A percentile compares a stretch with the other conserved stretches of the same genome.
Conservation (phyloP, 2,329 filamentous ascomycete species). For the Sarocladium oryzae region DNA sequence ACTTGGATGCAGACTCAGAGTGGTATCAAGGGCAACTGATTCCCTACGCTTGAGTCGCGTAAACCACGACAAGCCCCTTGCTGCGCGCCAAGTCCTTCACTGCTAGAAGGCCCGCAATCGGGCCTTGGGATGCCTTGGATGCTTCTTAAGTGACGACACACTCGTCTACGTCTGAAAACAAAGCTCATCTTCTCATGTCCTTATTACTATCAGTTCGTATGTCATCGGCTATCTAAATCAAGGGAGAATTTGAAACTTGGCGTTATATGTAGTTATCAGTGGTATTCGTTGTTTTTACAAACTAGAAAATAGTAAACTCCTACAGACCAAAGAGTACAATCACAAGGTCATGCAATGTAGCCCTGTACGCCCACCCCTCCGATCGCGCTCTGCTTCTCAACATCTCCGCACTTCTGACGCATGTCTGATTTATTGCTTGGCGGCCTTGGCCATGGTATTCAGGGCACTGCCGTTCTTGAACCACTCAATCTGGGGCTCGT, state of each 20-base stretch:
- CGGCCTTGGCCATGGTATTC: slow-evolving; percentile 91
- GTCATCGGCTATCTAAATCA: too few species aligned
- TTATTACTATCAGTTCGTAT: too few species aligned
- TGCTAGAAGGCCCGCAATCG: too few species aligned
- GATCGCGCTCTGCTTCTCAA: neutral
- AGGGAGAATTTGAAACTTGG: neutral
- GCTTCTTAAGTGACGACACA: too few species aligned
- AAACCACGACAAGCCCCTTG: too few species aligned
- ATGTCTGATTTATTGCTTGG: slow-evolving; percentile 25
- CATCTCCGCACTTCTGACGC: neutral
- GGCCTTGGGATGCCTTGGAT: too few species aligned
- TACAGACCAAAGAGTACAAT: slow-evolving; percentile 7
- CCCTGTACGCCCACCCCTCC: neutral
- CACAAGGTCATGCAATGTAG: slow-evolving; percentile 7
- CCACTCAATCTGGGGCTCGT: slow-evolving; percentile 96
- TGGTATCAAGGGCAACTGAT: too few species aligned
- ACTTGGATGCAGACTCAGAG: too few species aligned
- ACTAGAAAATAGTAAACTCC: slow-evolving; percentile 9
- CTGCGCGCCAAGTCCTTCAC: too few species aligned
- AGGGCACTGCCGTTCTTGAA: slow-evolving; percentile 97
- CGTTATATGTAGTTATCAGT: slow-evolving; percentile 7
- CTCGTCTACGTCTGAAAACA: too few species aligned
- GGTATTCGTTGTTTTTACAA: slow-evolving; percentile 9
- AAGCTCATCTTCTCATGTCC: too few species aligned
- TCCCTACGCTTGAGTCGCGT: too few species aligned